A percentile compares a stretch with the other conserved stretches of the same genome.
Conservation (phyloP, 768 basidiomycete species). For the Hericium coralloides region DNA sequence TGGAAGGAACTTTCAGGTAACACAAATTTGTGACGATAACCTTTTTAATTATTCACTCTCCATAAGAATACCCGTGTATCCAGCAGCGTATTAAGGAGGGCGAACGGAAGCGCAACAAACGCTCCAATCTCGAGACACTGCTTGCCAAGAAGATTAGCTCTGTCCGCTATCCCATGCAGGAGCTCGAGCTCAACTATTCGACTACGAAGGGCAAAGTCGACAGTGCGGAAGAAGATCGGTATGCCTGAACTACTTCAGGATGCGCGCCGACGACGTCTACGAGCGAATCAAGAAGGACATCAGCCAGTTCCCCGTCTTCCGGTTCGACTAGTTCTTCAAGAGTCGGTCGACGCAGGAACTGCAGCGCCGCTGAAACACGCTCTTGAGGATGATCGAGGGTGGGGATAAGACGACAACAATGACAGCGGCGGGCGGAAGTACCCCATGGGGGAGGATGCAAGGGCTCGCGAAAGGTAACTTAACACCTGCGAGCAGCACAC, state of each 20-base stretch:
- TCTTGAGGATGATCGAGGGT: conserved; percentile 75
- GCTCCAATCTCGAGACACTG: conserved; percentile 70
- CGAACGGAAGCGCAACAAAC: conserved; percentile 82
- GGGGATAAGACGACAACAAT: conserved; percentile 56
- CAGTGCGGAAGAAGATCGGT: conserved; percentile 94
- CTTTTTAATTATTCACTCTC: neutral
- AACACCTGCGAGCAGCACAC: conserved; percentile 42
- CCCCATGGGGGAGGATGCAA: conserved; percentile 60
- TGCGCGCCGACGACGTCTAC: conserved; percentile 83
- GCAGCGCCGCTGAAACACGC: conserved; percentile 77
- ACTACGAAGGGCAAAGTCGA: conserved; percentile 96
- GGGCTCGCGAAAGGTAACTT: conserved; percentile 37
- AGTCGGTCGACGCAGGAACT: conserved; percentile 86
- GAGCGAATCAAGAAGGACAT: conserved; percentile 96
- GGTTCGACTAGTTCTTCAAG: conserved; percentile 99
- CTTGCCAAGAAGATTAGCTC: conserved; percentile 77
- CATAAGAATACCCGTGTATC: conserved; percentile 67
- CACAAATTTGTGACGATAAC: conserved; percentile 12
- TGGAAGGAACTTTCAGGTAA: conserved; percentile 77
- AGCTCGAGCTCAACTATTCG: conserved; percentile 91
- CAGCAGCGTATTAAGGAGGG: conserved; percentile 82
- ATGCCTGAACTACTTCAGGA: conserved; percentile 85
- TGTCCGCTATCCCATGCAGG: conserved; percentile 90
- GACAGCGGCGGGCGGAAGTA: conserved; percentile 36
- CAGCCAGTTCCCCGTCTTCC: conserved; percentile 91